Base-by-base conservation (phyloP, 2,329 filamentous ascomycete genomes). In the Fusarium armeniacum region DNA sequence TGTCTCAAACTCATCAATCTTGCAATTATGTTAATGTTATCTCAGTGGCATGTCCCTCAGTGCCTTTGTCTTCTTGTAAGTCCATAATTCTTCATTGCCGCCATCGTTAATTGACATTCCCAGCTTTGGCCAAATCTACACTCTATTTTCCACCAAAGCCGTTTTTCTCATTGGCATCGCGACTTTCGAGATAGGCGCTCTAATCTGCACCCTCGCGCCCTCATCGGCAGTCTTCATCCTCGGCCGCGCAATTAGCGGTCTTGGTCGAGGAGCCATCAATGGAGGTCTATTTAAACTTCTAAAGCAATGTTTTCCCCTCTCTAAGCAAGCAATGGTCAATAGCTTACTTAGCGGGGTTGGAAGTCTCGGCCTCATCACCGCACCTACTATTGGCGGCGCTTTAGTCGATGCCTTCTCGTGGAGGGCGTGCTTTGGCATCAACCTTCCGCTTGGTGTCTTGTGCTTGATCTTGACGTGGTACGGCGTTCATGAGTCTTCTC, bases 201-300 rank as follows among this genome's bases (percentile, higher is more conserved):
- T 81, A 9, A 67, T 81, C 11, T 81, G 78, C 28, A 81, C 77
- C 0, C 59, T 78, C 1, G 80, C 79, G 3, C 76, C 79, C 0
- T 77, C 66, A 3, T 81, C 80, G 0, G 71, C 76, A 1, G 62
- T 75, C 22, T 78, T 82, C 28, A 79, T 82, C 28, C 65, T 80
- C 18, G 80, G 80, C 2, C 78, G 80, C 1, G 79, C 79, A 4
- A 62, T 81, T 6, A 77, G 75, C 9, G 80, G 80, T 15, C 61
- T 81, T 9, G 80, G 80, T 1, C 69, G 72, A 2, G 73, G 73
- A 1, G 72, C 69, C 6, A 62, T 75, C 7, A 75, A 74, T 6
- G 73, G 73, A 1, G 73, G 73, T 3, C 11, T 75, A 18, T 69
- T 75, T 11, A 75, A 74, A 38, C 71, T 75, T 2, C 33, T 75